These are phyloP conservation scores for Colletotrichum sp. DNA, from an alignment of 2,329 filamentous ascomycete genomes.

Conservation along the genomic window DNA sequence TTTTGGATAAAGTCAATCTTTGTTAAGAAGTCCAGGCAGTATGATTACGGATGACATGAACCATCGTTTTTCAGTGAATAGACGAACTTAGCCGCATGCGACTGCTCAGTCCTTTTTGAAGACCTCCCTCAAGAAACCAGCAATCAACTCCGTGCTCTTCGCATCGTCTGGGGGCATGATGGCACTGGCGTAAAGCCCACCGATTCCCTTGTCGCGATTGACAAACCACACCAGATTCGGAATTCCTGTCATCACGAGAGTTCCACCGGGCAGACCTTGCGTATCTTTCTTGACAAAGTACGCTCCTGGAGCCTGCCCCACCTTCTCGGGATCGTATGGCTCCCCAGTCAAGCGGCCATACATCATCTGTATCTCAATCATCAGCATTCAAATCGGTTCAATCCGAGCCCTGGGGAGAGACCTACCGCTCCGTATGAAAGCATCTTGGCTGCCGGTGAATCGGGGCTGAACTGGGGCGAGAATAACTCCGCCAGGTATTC, in stretches of 20 bases:
- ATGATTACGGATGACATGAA: background rate
- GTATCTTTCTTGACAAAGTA: background rate
- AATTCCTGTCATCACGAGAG: background rate
- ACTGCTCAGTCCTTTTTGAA: background rate
- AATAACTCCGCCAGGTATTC: background rate
- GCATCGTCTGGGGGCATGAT: background rate
- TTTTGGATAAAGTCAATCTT: background rate
- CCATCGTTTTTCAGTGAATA: background rate
- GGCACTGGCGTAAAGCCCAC: conserved; percentile 22
- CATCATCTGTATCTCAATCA: background rate
- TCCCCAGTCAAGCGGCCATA: background rate
- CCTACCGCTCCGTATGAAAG: background rate
- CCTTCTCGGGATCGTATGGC: background rate
- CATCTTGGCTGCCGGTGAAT: background rate
- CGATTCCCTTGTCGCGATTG: background rate
- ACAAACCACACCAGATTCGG: background rate
- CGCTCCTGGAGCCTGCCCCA: background rate
- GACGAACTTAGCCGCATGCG: background rate
- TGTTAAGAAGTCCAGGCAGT: background rate
- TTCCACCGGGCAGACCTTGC: background rate
- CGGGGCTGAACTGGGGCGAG: background rate
- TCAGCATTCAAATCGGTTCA: background rate
- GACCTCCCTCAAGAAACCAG: background rate
- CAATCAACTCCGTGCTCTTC: background rate
- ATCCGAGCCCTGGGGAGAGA: background rate